These are phyloP conservation scores for Trichoderma koningii DNA, from an alignment of 2,329 filamentous ascomycete genomes.

Conservation along the genomic window DNA sequence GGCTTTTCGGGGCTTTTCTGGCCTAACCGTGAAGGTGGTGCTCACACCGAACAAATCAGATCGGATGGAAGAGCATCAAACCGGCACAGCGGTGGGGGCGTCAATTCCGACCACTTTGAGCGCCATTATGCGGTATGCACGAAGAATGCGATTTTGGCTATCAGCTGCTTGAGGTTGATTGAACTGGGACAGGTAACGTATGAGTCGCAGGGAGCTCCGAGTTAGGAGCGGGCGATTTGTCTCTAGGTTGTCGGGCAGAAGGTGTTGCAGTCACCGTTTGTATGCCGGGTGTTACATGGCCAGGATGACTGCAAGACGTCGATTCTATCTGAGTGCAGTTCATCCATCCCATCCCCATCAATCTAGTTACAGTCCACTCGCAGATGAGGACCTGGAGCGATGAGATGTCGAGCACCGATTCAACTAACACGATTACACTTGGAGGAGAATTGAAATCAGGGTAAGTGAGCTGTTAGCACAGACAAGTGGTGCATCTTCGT, in stretches of 20 bases:
- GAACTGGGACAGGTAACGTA: not conserved
- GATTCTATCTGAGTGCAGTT: not conserved
- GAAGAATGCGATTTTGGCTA: not conserved
- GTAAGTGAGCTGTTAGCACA: no score
- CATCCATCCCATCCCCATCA: no score
- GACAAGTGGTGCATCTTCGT: no score
- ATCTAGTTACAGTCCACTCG: no score
- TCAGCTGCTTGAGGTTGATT: not conserved
- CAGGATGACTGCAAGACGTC: not conserved
- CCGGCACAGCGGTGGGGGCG: constrained; percentile 9
- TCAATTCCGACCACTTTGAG: not conserved
- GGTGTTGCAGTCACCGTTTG: not conserved
- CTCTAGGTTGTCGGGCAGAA: not conserved
- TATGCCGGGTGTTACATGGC: not conserved
- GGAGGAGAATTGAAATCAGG: no score
- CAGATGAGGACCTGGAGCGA: no score
- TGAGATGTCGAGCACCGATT: no score
- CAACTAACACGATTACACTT: no score
- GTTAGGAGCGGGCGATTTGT: not conserved
- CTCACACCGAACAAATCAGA: constrained; percentile 4
- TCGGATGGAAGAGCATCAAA: not conserved
- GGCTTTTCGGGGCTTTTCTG: not conserved
- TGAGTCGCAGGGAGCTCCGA: constrained; percentile 16
- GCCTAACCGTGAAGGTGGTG: not conserved
- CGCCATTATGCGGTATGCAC: not conserved